Conservation (phyloP, 2,329 filamentous ascomycete species). For the Fusarium tupiense region DNA sequence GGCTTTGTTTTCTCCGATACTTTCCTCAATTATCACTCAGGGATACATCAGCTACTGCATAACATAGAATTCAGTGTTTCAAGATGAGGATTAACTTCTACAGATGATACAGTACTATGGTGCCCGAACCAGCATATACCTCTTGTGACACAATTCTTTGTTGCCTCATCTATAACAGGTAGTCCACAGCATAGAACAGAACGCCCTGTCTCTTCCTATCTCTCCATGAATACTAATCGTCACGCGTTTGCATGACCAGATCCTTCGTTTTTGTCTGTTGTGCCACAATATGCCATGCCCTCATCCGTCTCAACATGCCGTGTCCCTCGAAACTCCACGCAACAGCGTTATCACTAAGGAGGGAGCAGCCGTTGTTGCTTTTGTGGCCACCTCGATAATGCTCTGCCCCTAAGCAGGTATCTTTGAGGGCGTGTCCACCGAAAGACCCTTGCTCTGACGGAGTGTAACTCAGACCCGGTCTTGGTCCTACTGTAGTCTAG, state of each 20-base stretch:
- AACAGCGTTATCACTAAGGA: neutral
- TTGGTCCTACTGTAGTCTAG: constrained; percentile 3
- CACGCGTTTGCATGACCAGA: neutral
- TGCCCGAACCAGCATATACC: neutral
- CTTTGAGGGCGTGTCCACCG: neutral
- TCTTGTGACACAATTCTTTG: constrained; percentile 4
- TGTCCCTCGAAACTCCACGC: neutral
- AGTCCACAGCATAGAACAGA: constrained; percentile 23
- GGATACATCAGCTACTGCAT: neutral
- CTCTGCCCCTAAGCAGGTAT: neutral
- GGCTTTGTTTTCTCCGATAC: neutral
- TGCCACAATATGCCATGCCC: constrained; percentile 8
- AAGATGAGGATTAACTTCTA: neutral
- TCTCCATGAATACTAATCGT: neutral
- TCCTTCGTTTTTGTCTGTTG: neutral
- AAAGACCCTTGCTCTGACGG: constrained; percentile 4
- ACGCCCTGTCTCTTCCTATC: constrained; percentile 6
- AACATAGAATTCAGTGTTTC: neutral
- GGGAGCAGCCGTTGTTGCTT: neutral
- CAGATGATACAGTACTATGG: neutral
- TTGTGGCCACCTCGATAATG: neutral
- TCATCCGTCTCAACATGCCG: constrained; percentile 5
- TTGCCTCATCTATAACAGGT: constrained; percentile 22
- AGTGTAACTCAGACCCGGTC: constrained; percentile 1
- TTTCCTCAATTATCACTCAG: neutral